Conservation (phyloP, 1,284 basidiomycete species). For the Cyathus olla region DNA sequence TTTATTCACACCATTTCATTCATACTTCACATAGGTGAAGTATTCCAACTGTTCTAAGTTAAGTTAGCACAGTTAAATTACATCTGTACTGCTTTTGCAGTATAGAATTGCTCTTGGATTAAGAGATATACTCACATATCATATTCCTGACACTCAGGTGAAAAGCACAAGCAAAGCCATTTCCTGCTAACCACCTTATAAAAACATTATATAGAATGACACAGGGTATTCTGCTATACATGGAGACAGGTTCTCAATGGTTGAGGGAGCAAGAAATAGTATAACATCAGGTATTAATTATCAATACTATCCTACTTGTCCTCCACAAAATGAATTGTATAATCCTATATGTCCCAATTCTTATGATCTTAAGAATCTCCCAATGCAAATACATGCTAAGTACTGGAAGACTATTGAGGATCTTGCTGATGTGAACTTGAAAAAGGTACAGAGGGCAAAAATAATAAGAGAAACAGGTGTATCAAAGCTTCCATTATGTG, state of each 20-base stretch:
- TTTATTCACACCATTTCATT: no score
- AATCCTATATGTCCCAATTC: slow-evolving; percentile 22
- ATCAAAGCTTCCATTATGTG: slow-evolving; percentile 5
- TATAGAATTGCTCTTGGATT: no score
- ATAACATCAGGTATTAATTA: slow-evolving; percentile 21
- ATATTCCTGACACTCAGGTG: no score
- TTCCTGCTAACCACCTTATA: no score
- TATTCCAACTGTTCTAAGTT: no score
- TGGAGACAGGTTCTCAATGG: slow-evolving; percentile 35
- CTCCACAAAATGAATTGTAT: slow-evolving; percentile 19
- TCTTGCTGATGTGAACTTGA: slow-evolving; percentile 12
- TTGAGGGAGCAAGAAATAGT: slow-evolving; percentile 30
- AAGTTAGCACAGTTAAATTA: no score
- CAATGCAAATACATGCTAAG: slow-evolving; percentile 19
- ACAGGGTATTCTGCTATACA: slow-evolving; percentile 27
- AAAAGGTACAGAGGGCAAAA: slow-evolving; percentile 8
- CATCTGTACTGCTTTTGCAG: no score
- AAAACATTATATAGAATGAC: no score
- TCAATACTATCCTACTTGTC: slow-evolving; percentile 35
- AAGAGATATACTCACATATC: no score
- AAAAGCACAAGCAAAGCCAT: no score
- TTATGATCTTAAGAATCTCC: slow-evolving; percentile 27
- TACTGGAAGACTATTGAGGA: slow-evolving; percentile 29
- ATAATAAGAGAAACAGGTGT: slow-evolving; percentile 32
- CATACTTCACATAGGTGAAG: no score